phyloP scores from a whole-genome alignment of 2,329 filamentous ascomycete species.

The Stagonosporopsis rhizophila region DNA sequence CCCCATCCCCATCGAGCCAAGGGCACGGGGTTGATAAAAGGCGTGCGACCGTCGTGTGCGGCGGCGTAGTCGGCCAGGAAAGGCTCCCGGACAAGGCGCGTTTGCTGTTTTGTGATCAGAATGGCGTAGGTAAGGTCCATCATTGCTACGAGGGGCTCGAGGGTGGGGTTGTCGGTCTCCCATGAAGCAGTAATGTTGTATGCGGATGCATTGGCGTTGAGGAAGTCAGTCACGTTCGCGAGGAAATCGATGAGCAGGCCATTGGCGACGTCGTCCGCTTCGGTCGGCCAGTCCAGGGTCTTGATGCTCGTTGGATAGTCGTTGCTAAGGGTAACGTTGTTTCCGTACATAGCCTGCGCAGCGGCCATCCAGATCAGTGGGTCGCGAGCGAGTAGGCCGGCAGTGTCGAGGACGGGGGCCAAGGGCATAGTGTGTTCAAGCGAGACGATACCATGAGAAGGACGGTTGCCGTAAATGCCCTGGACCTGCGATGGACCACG shows the following conservation, averaged over 20 bases:
- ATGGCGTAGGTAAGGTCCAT: constrained; percentile 56
- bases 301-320: constrained; percentile 53
- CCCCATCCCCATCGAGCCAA: constrained; percentile 58
- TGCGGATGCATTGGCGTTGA: constrained; percentile 48
- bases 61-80: constrained; percentile 60
- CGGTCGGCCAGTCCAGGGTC: constrained; percentile 53
- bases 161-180: constrained; percentile 41
- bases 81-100: constrained; percentile 54
- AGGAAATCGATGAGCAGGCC: constrained; percentile 54
- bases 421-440: constrained; percentile 59
- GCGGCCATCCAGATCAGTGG: constrained; percentile 54
- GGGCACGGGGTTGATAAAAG: constrained; percentile 60
- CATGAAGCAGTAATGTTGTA: constrained; percentile 50
- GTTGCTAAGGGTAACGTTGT: constrained; percentile 53
- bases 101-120: constrained; percentile 58
- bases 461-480: constrained; percentile 60
- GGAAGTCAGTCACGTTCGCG: constrained; percentile 52
- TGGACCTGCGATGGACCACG: constrained; percentile 58
- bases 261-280: constrained; percentile 38
- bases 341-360: constrained; percentile 54
- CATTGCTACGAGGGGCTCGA: constrained; percentile 45
- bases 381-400: constrained; percentile 56
- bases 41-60: constrained; percentile 53
- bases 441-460: constrained; percentile 55
- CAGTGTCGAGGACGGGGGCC: constrained; percentile 56